Percentiles rank a stretch among this genome's conserved stretches.
Conservation (phyloP, 2,329 filamentous ascomycete genomes). For the Bipolaris oryzae region DNA sequence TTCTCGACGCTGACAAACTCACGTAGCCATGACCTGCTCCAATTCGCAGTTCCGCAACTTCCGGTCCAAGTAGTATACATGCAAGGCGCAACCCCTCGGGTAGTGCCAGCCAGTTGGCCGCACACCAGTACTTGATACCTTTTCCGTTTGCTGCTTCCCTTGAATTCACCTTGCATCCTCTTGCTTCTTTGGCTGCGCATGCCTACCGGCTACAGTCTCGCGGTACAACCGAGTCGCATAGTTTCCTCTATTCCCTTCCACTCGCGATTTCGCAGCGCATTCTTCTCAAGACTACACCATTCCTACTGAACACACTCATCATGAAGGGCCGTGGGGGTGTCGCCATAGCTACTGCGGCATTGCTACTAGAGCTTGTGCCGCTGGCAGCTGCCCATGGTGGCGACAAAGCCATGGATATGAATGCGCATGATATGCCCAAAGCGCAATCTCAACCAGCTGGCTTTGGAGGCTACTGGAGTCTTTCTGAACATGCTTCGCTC, state of each 20-base stretch:
- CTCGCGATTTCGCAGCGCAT: neutral
- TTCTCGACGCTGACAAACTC: conserved; percentile 36
- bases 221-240: neutral
- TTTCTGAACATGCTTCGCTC: conserved; percentile 58
- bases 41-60: conserved; percentile 31
- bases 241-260: neutral
- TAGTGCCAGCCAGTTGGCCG: conserved; percentile 8
- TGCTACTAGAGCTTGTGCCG: conserved; percentile 51
- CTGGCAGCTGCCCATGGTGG: conserved; percentile 51
- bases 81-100: conserved; percentile 5
- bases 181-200: conserved; percentile 8
- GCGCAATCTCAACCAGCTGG: conserved; percentile 23
- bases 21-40: conserved; percentile 25
- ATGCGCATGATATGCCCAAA: conserved; percentile 29
- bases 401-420: conserved; percentile 37
- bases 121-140: conserved; percentile 6
- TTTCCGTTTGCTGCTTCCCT: conserved; percentile 16
- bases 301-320: conserved; percentile 20
- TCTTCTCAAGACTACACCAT: neutral
- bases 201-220: conserved; percentile 1
- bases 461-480: conserved; percentile 63
- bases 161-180: conserved; percentile 5
- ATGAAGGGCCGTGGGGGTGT: conserved; percentile 36
- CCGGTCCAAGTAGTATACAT: conserved; percentile 29
- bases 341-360: conserved; percentile 40